These are phyloP conservation scores for Ceratocystis cacaofunesta DNA, from an alignment of 2,329 filamentous ascomycete species.

Conservation along the genomic window DNA sequence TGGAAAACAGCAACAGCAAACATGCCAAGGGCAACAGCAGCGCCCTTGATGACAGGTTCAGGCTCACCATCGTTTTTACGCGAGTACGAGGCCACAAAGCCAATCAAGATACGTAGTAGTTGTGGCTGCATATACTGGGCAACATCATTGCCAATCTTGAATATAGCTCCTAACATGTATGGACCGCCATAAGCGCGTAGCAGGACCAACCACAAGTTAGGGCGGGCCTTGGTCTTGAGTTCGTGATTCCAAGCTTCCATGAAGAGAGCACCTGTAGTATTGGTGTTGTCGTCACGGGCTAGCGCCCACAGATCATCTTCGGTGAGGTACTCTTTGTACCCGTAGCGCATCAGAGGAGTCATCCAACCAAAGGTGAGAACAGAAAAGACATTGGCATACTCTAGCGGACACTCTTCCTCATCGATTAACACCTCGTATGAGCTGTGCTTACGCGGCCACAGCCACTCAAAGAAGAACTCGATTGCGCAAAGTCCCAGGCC, in stretches of 20 bases:
- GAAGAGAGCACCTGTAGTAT: conserved; percentile 54
- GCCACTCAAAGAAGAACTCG: conserved; percentile 70
- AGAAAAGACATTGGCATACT: conserved; percentile 90
- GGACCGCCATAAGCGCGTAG: conserved; percentile 74
- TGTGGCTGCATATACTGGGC: conserved; percentile 86
- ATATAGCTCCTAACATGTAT: conserved; percentile 65
- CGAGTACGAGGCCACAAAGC: conserved; percentile 56
- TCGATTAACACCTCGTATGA: conserved; percentile 42
- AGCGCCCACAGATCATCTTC: conserved; percentile 95
- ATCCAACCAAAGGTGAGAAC: conserved; percentile 94
- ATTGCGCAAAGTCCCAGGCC: conserved; percentile 53
- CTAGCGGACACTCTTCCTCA: conserved; percentile 54
- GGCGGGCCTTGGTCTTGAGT: conserved; percentile 49
- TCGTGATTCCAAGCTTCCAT: conserved; percentile 64
- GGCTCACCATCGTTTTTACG: conserved; percentile 39
- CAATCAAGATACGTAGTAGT: conserved; percentile 67
- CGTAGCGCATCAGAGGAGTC: conserved; percentile 93
- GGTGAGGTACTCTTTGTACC: conserved; percentile 80
- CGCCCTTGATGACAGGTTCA: conserved; percentile 69
- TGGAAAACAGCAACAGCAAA: conserved; percentile 75
- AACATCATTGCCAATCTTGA: conserved; percentile 78
- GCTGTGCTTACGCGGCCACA: conserved; percentile 57
- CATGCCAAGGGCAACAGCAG: conserved; percentile 81
- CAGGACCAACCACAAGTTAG: conserved; percentile 67
- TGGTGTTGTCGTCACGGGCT: conserved; percentile 64